Conservation (phyloP, 1,139 yeast species). For the Yamadazyma friedrichii region DNA sequence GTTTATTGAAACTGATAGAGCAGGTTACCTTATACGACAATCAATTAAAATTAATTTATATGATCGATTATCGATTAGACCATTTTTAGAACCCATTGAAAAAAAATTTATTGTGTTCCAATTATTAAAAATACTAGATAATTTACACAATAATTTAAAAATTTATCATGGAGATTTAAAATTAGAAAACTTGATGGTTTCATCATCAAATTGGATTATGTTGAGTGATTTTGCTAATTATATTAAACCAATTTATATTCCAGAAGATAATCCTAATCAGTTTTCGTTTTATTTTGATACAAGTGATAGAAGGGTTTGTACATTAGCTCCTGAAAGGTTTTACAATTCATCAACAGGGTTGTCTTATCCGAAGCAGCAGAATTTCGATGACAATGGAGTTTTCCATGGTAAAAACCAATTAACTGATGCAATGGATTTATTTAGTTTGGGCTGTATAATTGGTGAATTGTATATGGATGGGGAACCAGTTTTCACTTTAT, state of each 20-base stretch:
- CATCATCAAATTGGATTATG: constrained; percentile 87
- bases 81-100: constrained; percentile 80
- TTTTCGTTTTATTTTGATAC: constrained; percentile 91
- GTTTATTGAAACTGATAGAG: constrained; percentile 84
- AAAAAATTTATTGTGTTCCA: constrained; percentile 85
- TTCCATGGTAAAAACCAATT: constrained; percentile 32
- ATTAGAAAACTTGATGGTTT: constrained; percentile 81
- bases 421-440: constrained; percentile 78
- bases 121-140: constrained; percentile 57
- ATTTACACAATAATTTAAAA: constrained; percentile 54
- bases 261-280: constrained; percentile 94
- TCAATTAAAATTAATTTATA: constrained; percentile 74
- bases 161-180: constrained; percentile 90
- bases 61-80: constrained; percentile 84
- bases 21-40: constrained; percentile 87
- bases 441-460: constrained; percentile 86
- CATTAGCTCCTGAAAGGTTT: constrained; percentile 93
- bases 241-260: constrained; percentile 77
- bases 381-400: constrained; percentile 28
- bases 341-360: constrained; percentile 25
- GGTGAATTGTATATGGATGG: constrained; percentile 90
- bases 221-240: constrained; percentile 80
- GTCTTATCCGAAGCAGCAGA: constrained; percentile 16
- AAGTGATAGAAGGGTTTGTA: constrained; percentile 82
- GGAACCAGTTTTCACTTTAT: constrained; percentile 76